Evolutionary conservation across 306 rosid genomes (phyloP), one percentile per base, ranked within the genome.

Genomic region (Citrullus mucosospermus): DNA sequence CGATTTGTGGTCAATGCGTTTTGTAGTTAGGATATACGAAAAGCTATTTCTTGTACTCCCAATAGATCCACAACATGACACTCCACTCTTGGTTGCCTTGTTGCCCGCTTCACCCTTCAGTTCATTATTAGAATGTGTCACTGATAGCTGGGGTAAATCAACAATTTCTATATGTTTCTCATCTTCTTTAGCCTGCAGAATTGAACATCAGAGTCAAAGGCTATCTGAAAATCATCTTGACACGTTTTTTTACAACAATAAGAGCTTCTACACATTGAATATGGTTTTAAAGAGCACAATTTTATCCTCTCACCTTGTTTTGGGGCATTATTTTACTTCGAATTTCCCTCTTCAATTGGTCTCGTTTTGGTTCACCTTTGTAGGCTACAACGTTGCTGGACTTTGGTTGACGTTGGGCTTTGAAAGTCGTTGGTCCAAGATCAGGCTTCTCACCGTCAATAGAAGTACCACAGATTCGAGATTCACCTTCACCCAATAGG

Each of bases 291-390:
- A 55, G 8, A 11, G 9, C 25, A 55, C 5, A n/a, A 3, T 60
- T 12, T 38, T 18, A 8, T 17, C 50, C 65, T 76, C 85, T 87
- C 80, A 87, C 92, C 93, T 86, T 85, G 72, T 66, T 32, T 30
- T 66, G 72, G 25, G 77, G 68, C 48, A 17, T 69, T 36, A 56
- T 81, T 65, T 51, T 48, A 9, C 60, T 20, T 55, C 68, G 60
- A 82, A 63, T 79, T 79, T 66, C 78, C 46, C 17, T 79, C 8
- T 69, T 82, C 41, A 28, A 6, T 39, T 68, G 90, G 80, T 54
- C 16, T 60, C 83, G 83, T 82, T 65, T 43, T 43, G 12, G 48
- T 43, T 43, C 48, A 43, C 11, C 48, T 43, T 8, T 84, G n/a
- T 55, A 41, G 13, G 58, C 59, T 2, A 62, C 57, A 4, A 10